These are phyloP conservation scores for Coemansia biformis DNA, from an alignment of 192 early-diverging fungal genomes.

Conservation along the genomic window DNA sequence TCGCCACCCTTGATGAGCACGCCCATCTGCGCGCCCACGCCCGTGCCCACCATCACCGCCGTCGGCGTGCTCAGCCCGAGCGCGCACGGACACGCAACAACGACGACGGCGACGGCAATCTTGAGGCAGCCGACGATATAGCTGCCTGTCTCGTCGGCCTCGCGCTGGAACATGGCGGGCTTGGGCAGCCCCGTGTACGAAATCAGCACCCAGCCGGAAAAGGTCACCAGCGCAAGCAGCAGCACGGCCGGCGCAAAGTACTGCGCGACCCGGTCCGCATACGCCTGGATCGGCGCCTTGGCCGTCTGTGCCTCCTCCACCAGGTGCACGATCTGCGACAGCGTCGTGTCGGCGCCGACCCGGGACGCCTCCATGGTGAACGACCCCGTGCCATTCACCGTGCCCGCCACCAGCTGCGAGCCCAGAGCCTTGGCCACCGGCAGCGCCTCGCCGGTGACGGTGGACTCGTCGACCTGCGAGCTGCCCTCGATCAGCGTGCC, in stretches of 20 bases:
- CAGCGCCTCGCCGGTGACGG: slow-evolving; percentile 89
- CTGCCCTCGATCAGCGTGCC: slow-evolving; percentile 68
- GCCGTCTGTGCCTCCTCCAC: slow-evolving; percentile 91
- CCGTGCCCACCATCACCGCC: slow-evolving; percentile 98
- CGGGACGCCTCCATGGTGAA: slow-evolving; percentile 78
- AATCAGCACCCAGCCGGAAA: slow-evolving; percentile 71
- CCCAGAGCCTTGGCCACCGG: slow-evolving; percentile 67
- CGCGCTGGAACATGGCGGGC: slow-evolving; percentile 44
- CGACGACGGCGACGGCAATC: slow-evolving; percentile 89
- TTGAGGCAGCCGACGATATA: slow-evolving; percentile 79
- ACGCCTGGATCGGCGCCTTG: slow-evolving; percentile 92
- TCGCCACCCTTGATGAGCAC: slow-evolving; percentile 95
- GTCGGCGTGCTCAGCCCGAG: slow-evolving; percentile 94
- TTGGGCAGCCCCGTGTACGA: slow-evolving; percentile 45
- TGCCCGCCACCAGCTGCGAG: slow-evolving; percentile 81
- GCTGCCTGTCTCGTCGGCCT: slow-evolving; percentile 52
- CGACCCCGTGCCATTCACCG: slow-evolving; percentile 85
- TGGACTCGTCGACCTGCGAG: slow-evolving; percentile 89
- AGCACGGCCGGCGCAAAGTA: slow-evolving; percentile 91
- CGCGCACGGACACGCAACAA: slow-evolving; percentile 97
- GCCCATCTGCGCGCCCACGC: slow-evolving; percentile 89
- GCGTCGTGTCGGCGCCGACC: slow-evolving; percentile 85
- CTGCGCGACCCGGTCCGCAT: slow-evolving; percentile 82
- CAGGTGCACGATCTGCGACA: slow-evolving; percentile 87
- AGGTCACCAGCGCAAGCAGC: slow-evolving; percentile 62